Evolutionary conservation across 176 grass and related monocot genomes (phyloP).

Genomic region (Oryza glumipatula): DNA sequence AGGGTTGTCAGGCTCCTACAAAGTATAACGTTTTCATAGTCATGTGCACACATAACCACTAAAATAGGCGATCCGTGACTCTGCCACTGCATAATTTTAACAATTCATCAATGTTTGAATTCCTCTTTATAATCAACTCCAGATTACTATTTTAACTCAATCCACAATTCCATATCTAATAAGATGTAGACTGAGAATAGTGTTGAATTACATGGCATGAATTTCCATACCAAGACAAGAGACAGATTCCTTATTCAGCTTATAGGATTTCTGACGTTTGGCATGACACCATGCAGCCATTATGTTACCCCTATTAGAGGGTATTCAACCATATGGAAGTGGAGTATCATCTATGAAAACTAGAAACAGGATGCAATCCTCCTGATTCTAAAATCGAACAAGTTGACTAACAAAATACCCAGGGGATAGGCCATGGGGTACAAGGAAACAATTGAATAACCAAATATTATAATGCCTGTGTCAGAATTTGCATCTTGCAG

Average conservation of each 20-base stretch:
- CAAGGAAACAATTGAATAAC: background rate
- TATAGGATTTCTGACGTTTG: background rate
- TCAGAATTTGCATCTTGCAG: background rate
- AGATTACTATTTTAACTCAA: background rate
- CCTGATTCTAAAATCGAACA: background rate
- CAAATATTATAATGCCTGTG: background rate
- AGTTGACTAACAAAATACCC: background rate
- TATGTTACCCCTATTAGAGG: background rate
- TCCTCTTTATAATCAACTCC: constrained; percentile 8
- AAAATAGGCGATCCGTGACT: background rate
- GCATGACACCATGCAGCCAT: background rate
- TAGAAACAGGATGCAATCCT: background rate
- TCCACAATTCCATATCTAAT: background rate
- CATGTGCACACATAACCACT: background rate
- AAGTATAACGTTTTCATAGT: background rate
- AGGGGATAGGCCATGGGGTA: background rate
- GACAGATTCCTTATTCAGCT: background rate
- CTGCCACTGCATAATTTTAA: background rate
- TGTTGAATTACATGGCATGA: background rate
- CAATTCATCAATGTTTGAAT: background rate
- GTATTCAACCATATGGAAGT: background rate
- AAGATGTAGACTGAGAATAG: background rate
- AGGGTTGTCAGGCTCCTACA: background rate
- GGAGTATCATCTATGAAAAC: background rate
- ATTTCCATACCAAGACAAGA: constrained; percentile 7